Evolutionary conservation across 2,329 filamentous ascomycete genomes (phyloP).

Genomic region (Salinomyces thailandicus): DNA sequence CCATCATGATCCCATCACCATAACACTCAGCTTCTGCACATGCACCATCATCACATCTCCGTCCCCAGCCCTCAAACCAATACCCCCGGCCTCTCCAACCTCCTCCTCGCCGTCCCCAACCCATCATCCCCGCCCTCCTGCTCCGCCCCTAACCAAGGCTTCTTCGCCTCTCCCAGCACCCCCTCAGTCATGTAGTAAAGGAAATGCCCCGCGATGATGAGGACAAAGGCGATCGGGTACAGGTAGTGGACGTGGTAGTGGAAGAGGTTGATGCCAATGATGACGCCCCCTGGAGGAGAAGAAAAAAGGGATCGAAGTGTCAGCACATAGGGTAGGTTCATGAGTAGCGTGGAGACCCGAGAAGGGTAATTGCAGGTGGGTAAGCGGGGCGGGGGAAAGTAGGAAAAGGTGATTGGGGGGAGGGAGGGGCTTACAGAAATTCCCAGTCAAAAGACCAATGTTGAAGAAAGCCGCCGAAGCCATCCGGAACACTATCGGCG

Average conservation of each 20-base stretch:
- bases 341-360: no score
- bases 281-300: no score
- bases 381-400: no score
- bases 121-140: slow-evolving; percentile 75
- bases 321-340: no score
- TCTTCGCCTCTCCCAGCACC: slow-evolving; percentile 75
- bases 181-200: slow-evolving; percentile 80
- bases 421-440: no score
- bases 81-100: slow-evolving; percentile 29
- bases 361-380: no score
- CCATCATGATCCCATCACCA: no score
- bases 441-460: slow-evolving; percentile 78
- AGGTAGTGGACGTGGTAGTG: slow-evolving; percentile 70
- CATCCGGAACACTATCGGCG: slow-evolving; percentile 80
- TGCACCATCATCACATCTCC: no score
- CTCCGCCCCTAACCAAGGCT: slow-evolving; percentile 85
- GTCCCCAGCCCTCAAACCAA: slow-evolving; percentile 27
- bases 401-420: no score
- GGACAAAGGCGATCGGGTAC: slow-evolving; percentile 90
- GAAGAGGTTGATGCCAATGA: slow-evolving; percentile 84
- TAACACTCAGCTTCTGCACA: no score
- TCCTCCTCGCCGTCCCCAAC: slow-evolving; percentile 73
- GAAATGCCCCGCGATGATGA: slow-evolving; percentile 77
- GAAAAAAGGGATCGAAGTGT: no score
- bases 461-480: slow-evolving; percentile 92